Evolutionary conservation across 1,284 basidiomycete genomes (phyloP), one percentile per base, ranked within the genome.

Genomic region (Fomitopsis palustris): DNA sequence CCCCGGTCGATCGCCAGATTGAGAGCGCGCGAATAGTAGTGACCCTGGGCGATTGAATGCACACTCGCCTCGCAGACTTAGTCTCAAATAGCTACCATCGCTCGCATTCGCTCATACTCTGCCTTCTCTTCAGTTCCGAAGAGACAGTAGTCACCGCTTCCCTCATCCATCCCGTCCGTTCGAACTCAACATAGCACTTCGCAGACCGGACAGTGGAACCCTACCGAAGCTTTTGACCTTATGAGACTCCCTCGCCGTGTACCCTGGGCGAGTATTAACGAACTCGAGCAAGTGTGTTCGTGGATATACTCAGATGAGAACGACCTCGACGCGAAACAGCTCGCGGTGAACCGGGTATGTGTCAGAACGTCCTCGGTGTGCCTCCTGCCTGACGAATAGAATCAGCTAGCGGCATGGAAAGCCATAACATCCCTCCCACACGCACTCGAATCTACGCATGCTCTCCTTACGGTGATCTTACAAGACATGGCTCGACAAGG

Each of bases 201-300:
- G n/a, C n/a, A n/a, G 14, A 42, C 16, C 19, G 3, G 4, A n/a
- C 6, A 16, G 21, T n/a, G 39, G 2, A n/a, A 42, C 39, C 5
- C 14, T n/a, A 21, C 39, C 14, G 6, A 21, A 4, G 19, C n/a
- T n/a, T 5, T 9, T 5, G 39, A 37, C 35, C 35, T 8, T 27
- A 95, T 94, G 92, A 80, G 82, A 61, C 79, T 92, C 21, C 93
- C 93, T 52, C 85, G 90, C 61, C 83, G 93, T 56, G 89, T 94
- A 0, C 92, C 93, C 1, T 97, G 95, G 95, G 76, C 85, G 4
- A 82, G 82, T 52, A 72, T 86, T 12, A 70, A 77, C 21, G 94
- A 97, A 73, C 80, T 97, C 12, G 88, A 92, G 54, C 84, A 93
- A 68, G 77, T 97, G 7, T 95, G 89, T 72, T 79, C 85, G 4